Conservation (phyloP, 495 filamentous ascomycete species). For the Thermochaetoides thermophila region DNA sequence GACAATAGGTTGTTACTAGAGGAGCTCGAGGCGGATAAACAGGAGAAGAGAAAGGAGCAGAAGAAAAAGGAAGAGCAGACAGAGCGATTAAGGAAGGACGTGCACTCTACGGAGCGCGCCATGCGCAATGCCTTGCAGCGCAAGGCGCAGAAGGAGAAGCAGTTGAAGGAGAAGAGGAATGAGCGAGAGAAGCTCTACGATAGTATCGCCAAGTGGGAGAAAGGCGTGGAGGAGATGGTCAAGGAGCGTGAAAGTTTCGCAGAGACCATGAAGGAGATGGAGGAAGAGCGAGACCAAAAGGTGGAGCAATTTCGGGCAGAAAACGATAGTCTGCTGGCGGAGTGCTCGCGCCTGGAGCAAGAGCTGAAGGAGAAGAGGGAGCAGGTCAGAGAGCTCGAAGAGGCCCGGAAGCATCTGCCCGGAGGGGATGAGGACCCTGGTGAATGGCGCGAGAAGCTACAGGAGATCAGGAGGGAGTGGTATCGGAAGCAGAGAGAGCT, state of each 20-base stretch:
- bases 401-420: conserved; percentile 34
- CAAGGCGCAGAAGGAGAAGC: conserved; percentile 67
- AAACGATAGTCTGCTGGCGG: conserved; percentile 17
- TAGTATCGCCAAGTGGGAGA: conserved; percentile 41
- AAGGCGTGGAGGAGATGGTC: conserved; percentile 35
- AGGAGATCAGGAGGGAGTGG: conserved; percentile 28
- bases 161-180: conserved; percentile 55
- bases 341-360: conserved; percentile 27
- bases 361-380: conserved; percentile 36
- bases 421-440: conserved; percentile 40
- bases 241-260: conserved; percentile 26
- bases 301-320: conserved; percentile 14
- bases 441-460: conserved; percentile 35
- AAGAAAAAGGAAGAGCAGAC: conserved; percentile 78
- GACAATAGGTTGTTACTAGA: conserved; percentile 56
- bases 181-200: conserved; percentile 43
- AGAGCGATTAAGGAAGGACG: conserved; percentile 66
- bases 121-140: conserved; percentile 74
- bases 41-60: conserved; percentile 55
- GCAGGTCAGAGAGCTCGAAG: conserved; percentile 37
- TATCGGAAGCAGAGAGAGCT: conserved; percentile 29
- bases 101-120: conserved; percentile 61
- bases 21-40: conserved; percentile 55
- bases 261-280: conserved; percentile 27
- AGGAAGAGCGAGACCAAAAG: conserved; percentile 27